Base-by-base conservation (phyloP, 164 flowering plant genomes). In the Cinnamomum micranthum region DNA sequence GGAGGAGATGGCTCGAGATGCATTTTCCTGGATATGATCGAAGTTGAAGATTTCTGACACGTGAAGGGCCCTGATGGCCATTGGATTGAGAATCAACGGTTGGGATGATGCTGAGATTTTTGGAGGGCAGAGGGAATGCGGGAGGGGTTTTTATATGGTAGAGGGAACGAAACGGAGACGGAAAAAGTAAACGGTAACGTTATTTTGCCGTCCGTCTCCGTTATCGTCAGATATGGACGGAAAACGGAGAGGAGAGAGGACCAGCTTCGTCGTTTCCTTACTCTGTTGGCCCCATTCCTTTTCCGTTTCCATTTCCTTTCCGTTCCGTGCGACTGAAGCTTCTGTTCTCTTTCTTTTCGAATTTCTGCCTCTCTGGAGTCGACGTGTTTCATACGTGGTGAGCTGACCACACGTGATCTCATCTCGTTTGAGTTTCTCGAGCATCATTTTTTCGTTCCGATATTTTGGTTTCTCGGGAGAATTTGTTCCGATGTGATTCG, bases 31-130 rank as follows among this genome's bases (percentile, higher is more conserved):
- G 17, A 86, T 84, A 3, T 86, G 88, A 71, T 90, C 87, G 50
- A 90, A 87, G 71, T 80, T 73, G 2, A 87, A 92, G 17, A 92
- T 89, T 71, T 91, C 91, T 75, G 94, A 81, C 71, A 86, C 90
- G 50, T 86, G 90, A 23, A 91, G 90, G 15, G 92, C 92, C 75
- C 87, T 92, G 62, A 91, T 86, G 59, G 94, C 93, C 92, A 88
- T 89, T 73, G 60, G 13, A 50, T 13, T 7, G 28, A 74, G 47
- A 12, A 68, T 13, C 5, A 20, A 68, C 5, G 62, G 73, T 12
- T 2, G 71, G 50, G 76, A 50, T 15, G 24, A 20, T 24, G 65
- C 19, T 3, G 77, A 69, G 68, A 47, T 20, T 59, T 31, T 31
- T 4, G 33, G 25, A 12, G 14, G 50, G 10, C 5, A 20, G 27